A percentile compares a stretch with the other conserved stretches of the same genome.
These are phyloP conservation scores for Ceratocystis smalleyi DNA, from an alignment of 2,329 filamentous ascomycete genomes.

Conservation along the genomic window DNA sequence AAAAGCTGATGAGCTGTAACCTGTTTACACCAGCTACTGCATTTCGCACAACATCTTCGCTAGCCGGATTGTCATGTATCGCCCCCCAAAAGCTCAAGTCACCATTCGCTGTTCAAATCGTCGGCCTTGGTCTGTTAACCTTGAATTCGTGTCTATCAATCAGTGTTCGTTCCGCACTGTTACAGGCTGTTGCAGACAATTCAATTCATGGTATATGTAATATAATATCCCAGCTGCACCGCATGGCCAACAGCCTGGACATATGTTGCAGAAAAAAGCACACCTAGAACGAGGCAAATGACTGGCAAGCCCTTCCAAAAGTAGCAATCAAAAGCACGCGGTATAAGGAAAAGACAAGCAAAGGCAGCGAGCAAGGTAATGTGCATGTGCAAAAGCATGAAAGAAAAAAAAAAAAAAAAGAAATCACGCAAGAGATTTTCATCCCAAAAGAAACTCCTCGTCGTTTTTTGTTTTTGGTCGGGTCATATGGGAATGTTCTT, in stretches of 20 bases:
- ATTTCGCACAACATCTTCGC: too few species aligned
- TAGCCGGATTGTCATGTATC: too few species aligned
- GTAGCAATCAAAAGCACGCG: neutral
- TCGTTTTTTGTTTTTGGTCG: neutral
- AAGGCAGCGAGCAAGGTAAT: neutral
- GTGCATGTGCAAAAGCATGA: neutral
- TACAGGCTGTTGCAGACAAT: neutral
- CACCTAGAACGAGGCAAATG: neutral
- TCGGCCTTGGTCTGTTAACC: too few species aligned
- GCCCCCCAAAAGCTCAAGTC: too few species aligned
- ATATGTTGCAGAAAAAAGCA: conserved; percentile 1
- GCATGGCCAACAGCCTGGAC: neutral
- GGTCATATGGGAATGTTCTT: neutral
- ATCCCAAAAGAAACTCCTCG: neutral
- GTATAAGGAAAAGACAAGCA: conserved; percentile 1
- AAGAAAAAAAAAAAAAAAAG: neutral
- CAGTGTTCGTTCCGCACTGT: too few species aligned
- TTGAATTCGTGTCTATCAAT: too few species aligned
- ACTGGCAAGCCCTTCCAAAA: neutral
- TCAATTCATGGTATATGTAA: neutral
- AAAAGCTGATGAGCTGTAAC: neutral
- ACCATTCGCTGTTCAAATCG: too few species aligned
- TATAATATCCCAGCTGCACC: neutral
- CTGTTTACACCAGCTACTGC: too few species aligned
- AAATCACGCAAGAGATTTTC: neutral